A percentile compares a stretch with the other conserved stretches of the same genome.
Evolutionary conservation across 176 grass and related monocot genomes (phyloP).

Genomic region (Phragmites australis): DNA sequence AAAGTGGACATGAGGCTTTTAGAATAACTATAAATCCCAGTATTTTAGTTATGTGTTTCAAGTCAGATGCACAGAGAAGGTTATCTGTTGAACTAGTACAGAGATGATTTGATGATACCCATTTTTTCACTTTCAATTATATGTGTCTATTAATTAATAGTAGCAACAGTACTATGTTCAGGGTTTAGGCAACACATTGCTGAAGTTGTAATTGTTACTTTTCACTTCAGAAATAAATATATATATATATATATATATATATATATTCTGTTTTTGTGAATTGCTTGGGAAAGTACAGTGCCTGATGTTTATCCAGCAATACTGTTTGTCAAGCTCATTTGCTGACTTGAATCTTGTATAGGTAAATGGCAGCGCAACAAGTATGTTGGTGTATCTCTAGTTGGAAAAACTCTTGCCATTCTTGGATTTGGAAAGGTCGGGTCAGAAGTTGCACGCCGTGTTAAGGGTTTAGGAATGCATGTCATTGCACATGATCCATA

Average conservation of each 20-base stretch:
- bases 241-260: too few species aligned
- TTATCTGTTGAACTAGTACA: background rate
- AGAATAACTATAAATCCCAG: background rate
- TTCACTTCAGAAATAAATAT: background rate
- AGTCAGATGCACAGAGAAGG: background rate
- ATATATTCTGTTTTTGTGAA: background rate
- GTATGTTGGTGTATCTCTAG: constrained; percentile 84
- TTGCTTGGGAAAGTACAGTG: background rate
- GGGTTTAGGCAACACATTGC: background rate
- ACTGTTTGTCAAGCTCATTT: background rate
- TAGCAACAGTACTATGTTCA: background rate
- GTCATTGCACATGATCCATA: constrained; percentile 84
- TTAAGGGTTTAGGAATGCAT: constrained; percentile 85
- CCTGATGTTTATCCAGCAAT: background rate
- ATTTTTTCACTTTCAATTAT: background rate
- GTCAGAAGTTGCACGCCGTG: constrained; percentile 76
- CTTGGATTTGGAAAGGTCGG: constrained; percentile 93
- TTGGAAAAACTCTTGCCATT: constrained; percentile 72
- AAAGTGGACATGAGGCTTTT: background rate
- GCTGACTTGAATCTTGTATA: constrained; percentile 19
- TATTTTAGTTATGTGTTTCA: background rate
- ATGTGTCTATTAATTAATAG: background rate
- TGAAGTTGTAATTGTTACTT: background rate
- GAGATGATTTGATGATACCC: background rate
- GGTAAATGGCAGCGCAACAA: constrained; percentile 83